These are phyloP conservation scores for Botrytis deweyae DNA, from an alignment of 2,329 filamentous ascomycete genomes.

Conservation along the genomic window DNA sequence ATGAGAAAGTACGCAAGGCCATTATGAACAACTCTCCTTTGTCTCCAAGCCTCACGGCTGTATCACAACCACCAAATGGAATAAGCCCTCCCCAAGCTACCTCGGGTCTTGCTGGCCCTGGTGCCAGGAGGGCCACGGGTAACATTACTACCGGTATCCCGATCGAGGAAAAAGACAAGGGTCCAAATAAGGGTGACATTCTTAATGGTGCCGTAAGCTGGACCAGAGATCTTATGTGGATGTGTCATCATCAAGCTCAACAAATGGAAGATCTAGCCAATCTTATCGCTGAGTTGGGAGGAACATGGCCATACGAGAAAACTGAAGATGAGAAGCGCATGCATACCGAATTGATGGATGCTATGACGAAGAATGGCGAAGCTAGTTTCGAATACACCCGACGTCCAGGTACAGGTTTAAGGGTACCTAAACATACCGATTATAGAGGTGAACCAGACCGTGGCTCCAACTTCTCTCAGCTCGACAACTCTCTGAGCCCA, in stretches of 20 bases:
- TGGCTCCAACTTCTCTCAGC: constrained; percentile 42
- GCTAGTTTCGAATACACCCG: constrained; percentile 79
- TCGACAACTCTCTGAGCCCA: constrained; percentile 54
- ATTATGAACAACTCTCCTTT: constrained; percentile 89
- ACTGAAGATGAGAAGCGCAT: constrained; percentile 94
- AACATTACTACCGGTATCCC: constrained; percentile 92
- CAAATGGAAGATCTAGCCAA: constrained; percentile 86
- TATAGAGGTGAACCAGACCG: constrained; percentile 76
- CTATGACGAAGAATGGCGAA: constrained; percentile 76
- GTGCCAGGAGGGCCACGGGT: constrained; percentile 74
- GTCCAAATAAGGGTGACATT: constrained; percentile 97
- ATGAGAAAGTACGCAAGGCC: constrained; percentile 95
- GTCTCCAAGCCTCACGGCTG: constrained; percentile 74
- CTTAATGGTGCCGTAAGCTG: constrained; percentile 95
- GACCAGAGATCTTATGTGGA: constrained; percentile 98
- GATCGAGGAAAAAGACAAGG: constrained; percentile 96
- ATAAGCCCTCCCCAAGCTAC: constrained; percentile 75
- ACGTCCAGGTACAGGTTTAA: constrained; percentile 76
- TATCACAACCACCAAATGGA: constrained; percentile 49
- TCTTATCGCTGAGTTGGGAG: constrained; percentile 68
- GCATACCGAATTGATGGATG: constrained; percentile 87
- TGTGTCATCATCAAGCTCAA: constrained; percentile 83
- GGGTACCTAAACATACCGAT: constrained; percentile 92
- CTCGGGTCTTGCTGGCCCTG: constrained; percentile 81
- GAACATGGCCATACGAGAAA: constrained; percentile 74